Base-by-base conservation (phyloP, 139 green algal genomes). In the Tetratostichococcus sp. region DNA sequence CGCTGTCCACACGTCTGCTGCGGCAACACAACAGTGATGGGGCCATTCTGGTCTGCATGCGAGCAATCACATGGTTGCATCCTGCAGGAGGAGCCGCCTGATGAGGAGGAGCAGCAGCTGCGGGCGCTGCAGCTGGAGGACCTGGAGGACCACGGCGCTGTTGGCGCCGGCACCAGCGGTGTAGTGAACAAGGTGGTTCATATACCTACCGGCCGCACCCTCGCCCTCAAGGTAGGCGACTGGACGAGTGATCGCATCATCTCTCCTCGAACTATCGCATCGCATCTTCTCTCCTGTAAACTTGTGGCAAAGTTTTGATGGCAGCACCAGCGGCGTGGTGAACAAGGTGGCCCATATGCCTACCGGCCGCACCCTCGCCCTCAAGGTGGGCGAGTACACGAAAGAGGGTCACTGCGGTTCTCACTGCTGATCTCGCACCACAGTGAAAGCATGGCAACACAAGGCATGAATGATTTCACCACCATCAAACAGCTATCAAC, bases 161-260 rank as follows among this genome's bases (percentile, higher is more conserved):
- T 91, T 30, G 86, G 86, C 35, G 78, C 74, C 23, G 86, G 86
- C 68, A 91, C 82, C 86, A 89, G 86, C 68, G 86, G 84, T 8
- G 83, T 91, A 14, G 86, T 87, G 1, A 87, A 87, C 70, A 88
- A 91, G 62, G 86, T 91, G 21, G 65, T 62, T 32, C 78, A 79
- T 70, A 79, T 65, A 43, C 69, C 57, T 1, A 76, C 72, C 33
- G 72, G 68, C 30, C 28, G 65, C 25, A 66, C 87, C 19, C 79
- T 89, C 33, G 86, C 87, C 34, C 81, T 89, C 35, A 91, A 91
- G 66, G 62, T 68, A 19, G 5, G 62, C 26, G 22, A 34, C 5
- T 35, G 62, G 2, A 32, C 5, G 58, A 30, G 58, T n/a, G 14
- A 30, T 30, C 14, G 4, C 23, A 4, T 66, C 14, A n/a, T 31